Evolutionary conservation across 192 early-diverging fungal species (phyloP), one percentile per base, ranked within the genome.

Genomic region (Geosiphon pyriformis): DNA sequence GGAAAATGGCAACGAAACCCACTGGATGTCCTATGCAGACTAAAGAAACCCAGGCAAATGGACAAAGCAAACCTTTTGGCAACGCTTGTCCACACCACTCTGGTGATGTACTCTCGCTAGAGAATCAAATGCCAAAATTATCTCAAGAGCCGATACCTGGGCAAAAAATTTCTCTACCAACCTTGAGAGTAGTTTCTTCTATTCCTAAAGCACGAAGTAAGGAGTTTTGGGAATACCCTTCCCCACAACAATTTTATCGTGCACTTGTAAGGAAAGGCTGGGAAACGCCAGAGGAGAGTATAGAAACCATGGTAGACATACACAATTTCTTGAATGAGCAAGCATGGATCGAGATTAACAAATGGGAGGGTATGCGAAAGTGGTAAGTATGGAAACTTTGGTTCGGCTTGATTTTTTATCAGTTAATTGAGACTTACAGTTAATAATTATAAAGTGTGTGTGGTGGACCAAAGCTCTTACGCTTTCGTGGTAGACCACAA

Each of bases 321-420:
- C 96, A 98, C 76, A 98, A 98, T 71, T 94, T 93, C 65, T 81
- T 98, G 69, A 98, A 98, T 72, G 96, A 98, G 70, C 89, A 87
- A 59, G 91, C 91, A 34, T 98, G 95, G 95, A 77, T 86, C 37
- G 93, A 98, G 75, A 90, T 98, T 33, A 73, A 92, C 53, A 90
- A 92, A 73, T 98, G 96, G 96, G 96, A 98, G 70, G 67, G 75
- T 8, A 76, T 81, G 66, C 80, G 81, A 48, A 68, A 80, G 33
- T 80, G 73, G 86, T 88, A 79, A 53, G 79, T 51, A 50, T 4
- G 11, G 15, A 46, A 17, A 15, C 15, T 42, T 42, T 15, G 6
- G 37, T 42, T 42, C 37, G 37, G 37, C 15, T 15, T 42, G 25
- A 55, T 55, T 42, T 42, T 10, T 10, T 42, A 32, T 18, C 35